These are phyloP conservation scores for Cladosporium sp. DNA, from an alignment of 2,329 filamentous ascomycete species.

Conservation along the genomic window DNA sequence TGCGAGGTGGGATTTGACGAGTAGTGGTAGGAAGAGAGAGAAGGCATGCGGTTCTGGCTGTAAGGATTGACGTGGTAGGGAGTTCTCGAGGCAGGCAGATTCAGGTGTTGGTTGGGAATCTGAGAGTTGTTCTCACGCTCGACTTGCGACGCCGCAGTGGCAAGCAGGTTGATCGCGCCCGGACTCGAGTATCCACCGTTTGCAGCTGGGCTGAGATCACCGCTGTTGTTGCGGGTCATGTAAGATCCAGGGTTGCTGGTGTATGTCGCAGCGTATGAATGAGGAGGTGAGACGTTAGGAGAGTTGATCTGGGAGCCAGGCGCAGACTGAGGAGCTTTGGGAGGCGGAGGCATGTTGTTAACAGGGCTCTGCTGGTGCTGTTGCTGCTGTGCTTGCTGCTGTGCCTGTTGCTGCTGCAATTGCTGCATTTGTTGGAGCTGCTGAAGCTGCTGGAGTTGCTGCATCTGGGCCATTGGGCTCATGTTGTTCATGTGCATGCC, in stretches of 20 bases:
- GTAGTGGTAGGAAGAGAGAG: conserved; percentile 70
- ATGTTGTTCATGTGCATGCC: conserved; percentile 17
- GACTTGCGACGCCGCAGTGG: conserved; percentile 65
- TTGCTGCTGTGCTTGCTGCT: conserved; percentile 11
- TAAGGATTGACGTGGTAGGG: conserved; percentile 45
- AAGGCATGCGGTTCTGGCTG: conserved; percentile 63
- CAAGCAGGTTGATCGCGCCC: conserved; percentile 63
- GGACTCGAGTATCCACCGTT: conserved; percentile 33
- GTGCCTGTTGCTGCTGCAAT: conserved; percentile 14
- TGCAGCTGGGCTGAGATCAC: conserved; percentile 45
- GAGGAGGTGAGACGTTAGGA: conserved; percentile 93
- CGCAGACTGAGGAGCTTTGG: conserved; percentile 78
- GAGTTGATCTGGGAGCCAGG: conserved; percentile 81
- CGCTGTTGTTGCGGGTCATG: conserved; percentile 52
- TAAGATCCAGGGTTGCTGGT: conserved; percentile 56
- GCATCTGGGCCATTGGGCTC: conserved; percentile 8
- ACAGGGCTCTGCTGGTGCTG: conserved; percentile 16
- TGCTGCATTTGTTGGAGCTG: conserved; percentile 14
- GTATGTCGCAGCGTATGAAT: conserved; percentile 66
- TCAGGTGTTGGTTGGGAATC: conserved; percentile 37
- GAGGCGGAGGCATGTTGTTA: conserved; percentile 74
- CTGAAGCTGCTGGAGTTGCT: conserved; percentile 12
- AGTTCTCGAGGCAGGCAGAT: conserved; percentile 26
- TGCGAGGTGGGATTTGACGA: conserved; percentile 50
- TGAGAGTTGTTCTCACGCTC: conserved; percentile 55